These are phyloP conservation scores for Boletus barrowsii DNA, from an alignment of 768 basidiomycete species.

Conservation along the genomic window DNA sequence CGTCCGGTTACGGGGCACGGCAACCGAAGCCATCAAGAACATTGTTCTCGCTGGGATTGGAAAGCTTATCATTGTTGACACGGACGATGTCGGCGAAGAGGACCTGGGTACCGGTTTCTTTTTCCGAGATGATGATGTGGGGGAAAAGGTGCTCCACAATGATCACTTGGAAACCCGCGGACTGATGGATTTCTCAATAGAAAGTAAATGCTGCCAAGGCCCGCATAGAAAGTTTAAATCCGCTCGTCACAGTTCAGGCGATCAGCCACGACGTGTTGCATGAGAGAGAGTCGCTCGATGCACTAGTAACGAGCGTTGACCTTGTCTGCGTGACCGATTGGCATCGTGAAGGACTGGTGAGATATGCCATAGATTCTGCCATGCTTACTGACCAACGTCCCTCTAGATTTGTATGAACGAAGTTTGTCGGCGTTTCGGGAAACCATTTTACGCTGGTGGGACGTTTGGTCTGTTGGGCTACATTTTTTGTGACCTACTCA, in stretches of 20 bases:
- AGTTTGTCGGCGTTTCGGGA: slow-evolving; percentile 67
- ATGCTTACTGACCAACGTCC: slow-evolving; percentile 4
- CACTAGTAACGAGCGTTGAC: slow-evolving; percentile 65
- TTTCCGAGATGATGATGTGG: slow-evolving; percentile 90
- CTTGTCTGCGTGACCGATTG: slow-evolving; percentile 87
- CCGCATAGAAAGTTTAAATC: slow-evolving; percentile 87
- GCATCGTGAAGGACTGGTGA: slow-evolving; percentile 66
- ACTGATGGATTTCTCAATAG: slow-evolving; percentile 40
- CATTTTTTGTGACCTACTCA: slow-evolving; percentile 89
- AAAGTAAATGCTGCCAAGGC: slow-evolving; percentile 81
- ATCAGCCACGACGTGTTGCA: slow-evolving; percentile 49
- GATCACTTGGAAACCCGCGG: slow-evolving; percentile 37
- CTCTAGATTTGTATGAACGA: slow-evolving; percentile 73
- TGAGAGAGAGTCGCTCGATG: slow-evolving; percentile 51
- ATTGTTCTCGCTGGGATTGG: slow-evolving; percentile 97
- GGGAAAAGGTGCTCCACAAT: slow-evolving; percentile 61
- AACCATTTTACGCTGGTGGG: slow-evolving; percentile 89
- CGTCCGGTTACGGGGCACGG: slow-evolving; percentile 73
- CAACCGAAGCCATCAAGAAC: slow-evolving; percentile 95
- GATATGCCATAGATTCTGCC: slow-evolving; percentile 25
- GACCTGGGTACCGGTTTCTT: slow-evolving; percentile 94
- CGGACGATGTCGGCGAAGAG: slow-evolving; percentile 68
- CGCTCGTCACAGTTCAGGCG: slow-evolving; percentile 80
- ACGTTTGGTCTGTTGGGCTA: slow-evolving; percentile 90
- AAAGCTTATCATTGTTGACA: slow-evolving; percentile 80